Conservation (phyloP, 2,329 filamentous ascomycete genomes). For the Chaetothyriales sp. region DNA sequence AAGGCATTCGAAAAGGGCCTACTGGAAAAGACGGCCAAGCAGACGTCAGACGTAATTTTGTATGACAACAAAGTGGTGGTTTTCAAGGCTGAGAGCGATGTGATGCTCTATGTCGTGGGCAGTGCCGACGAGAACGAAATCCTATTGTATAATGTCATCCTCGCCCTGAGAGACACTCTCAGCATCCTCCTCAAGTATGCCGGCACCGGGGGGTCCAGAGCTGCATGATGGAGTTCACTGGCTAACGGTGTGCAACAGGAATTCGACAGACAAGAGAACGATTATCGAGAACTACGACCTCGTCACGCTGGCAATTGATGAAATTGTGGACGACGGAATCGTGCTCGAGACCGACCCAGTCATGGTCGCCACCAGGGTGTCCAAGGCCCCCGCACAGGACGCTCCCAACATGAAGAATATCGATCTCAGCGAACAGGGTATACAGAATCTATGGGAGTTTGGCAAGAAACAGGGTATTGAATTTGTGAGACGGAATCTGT, state of each 20-base stretch:
- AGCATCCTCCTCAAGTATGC: slow-evolving; percentile 81
- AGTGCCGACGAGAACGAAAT: slow-evolving; percentile 92
- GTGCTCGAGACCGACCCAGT: slow-evolving; percentile 95
- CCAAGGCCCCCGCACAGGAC: slow-evolving; percentile 79
- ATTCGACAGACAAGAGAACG: slow-evolving; percentile 92
- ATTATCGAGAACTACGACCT: slow-evolving; percentile 98
- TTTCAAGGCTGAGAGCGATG: slow-evolving; percentile 95
- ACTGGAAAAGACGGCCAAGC: slow-evolving; percentile 88
- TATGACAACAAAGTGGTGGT: slow-evolving; percentile 94
- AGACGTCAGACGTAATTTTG: slow-evolving; percentile 86
- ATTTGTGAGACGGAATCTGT: slow-evolving; percentile 56
- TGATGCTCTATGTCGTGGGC: slow-evolving; percentile 91
- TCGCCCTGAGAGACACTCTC: slow-evolving; percentile 78
- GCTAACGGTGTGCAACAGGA: slow-evolving; percentile 38
- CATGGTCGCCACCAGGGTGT: slow-evolving; percentile 81
- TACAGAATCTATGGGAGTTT: slow-evolving; percentile 86
- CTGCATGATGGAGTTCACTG: slow-evolving; percentile 10
- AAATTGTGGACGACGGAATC: slow-evolving; percentile 89
- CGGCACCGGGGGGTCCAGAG: not conserved
- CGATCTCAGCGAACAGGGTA: slow-evolving; percentile 86
- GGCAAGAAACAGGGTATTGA: slow-evolving; percentile 84
- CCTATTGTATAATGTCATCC: slow-evolving; percentile 81
- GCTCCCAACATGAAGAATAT: slow-evolving; percentile 78
- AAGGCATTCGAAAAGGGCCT: slow-evolving; percentile 94
- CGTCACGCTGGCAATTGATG: slow-evolving; percentile 82